phyloP scores from a whole-genome alignment of 495 filamentous ascomycete genomes.

The Parathielavia appendiculata region DNA sequence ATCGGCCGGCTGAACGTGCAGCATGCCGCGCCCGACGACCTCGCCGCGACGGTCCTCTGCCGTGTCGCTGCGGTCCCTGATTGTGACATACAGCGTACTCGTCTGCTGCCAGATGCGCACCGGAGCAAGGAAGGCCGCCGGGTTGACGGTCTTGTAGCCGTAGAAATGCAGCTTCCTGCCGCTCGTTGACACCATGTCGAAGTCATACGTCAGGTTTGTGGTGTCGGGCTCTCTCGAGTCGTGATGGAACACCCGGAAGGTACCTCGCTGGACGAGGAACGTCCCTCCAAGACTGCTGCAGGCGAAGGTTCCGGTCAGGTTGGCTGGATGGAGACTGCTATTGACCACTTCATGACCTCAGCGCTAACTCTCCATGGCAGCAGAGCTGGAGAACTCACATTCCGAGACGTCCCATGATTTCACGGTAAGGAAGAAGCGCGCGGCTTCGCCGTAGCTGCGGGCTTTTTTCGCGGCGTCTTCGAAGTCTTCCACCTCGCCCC shows the following conservation, averaged over 20 bases:
- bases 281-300: slow-evolving; percentile 53
- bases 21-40: slow-evolving; percentile 53
- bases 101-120: slow-evolving; percentile 56
- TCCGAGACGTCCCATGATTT: slow-evolving; percentile 47
- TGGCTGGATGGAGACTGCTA: slow-evolving; percentile 46
- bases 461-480: slow-evolving; percentile 50
- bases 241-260: slow-evolving; percentile 54
- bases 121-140: slow-evolving; percentile 50
- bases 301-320: slow-evolving; percentile 59
- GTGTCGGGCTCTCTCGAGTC: slow-evolving; percentile 51
- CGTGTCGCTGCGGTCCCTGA: slow-evolving; percentile 39
- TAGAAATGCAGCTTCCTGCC: slow-evolving; percentile 51
- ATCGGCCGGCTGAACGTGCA: slow-evolving; percentile 51
- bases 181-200: slow-evolving; percentile 53
- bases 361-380: too few relatives aligned
- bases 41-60: slow-evolving; percentile 36
- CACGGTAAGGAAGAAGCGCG: slow-evolving; percentile 58
- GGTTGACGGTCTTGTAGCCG: slow-evolving; percentile 59
- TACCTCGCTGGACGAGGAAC: slow-evolving; percentile 55
- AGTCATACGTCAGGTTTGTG: slow-evolving; percentile 55
- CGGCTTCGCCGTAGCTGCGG: slow-evolving; percentile 48
- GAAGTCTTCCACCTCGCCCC: slow-evolving; percentile 48
- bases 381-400: too few relatives aligned
- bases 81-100: slow-evolving; percentile 56
- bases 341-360: slow-evolving; percentile 19